phyloP scores from a whole-genome alignment of 2,329 filamentous ascomycete species.

The Rutstroemia sp. region DNA sequence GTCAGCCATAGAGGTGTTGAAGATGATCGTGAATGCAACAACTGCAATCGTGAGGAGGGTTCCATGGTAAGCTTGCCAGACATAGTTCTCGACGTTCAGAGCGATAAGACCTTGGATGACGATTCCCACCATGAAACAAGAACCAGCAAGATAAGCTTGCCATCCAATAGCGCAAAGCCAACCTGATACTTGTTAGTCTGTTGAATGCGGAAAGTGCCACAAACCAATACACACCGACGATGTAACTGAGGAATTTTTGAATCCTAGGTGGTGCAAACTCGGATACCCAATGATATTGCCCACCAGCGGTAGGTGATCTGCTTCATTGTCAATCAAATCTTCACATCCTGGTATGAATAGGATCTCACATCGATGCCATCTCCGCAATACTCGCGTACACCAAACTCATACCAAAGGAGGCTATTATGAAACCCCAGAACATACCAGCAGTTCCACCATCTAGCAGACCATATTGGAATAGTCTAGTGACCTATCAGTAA shows the following conservation, averaged over 20 bases:
- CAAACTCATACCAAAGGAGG: slow-evolving; percentile 21
- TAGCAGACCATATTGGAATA: slow-evolving; percentile 8
- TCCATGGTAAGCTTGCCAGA: slow-evolving; percentile 33
- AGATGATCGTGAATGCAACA: slow-evolving; percentile 33
- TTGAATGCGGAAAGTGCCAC: not conserved
- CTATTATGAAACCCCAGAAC: slow-evolving; percentile 31
- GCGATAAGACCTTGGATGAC: slow-evolving; percentile 37
- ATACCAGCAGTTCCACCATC: slow-evolving; percentile 26
- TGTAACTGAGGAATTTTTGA: slow-evolving; percentile 47
- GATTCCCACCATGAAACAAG: slow-evolving; percentile 34
- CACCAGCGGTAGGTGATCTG: slow-evolving; percentile 46
- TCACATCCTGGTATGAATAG: not conserved
- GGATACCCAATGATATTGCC: slow-evolving; percentile 51
- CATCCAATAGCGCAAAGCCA: slow-evolving; percentile 40
- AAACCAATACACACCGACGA: slow-evolving; percentile 32
- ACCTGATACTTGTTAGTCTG: slow-evolving; percentile 17
- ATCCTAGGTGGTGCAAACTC: slow-evolving; percentile 41
- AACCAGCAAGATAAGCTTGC: slow-evolving; percentile 36
- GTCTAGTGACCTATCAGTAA: not conserved
- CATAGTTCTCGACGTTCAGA: slow-evolving; percentile 32
- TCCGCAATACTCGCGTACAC: slow-evolving; percentile 21
- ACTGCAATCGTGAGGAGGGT: slow-evolving; percentile 38
- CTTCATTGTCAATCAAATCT: not conserved
- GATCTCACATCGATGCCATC: slow-evolving; percentile 19
- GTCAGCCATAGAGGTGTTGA: slow-evolving; percentile 36